Evolutionary conservation across 208 protist genomes (phyloP), one percentile per base, ranked within the genome.

Genomic region (Trypanosoma lewisi): DNA sequence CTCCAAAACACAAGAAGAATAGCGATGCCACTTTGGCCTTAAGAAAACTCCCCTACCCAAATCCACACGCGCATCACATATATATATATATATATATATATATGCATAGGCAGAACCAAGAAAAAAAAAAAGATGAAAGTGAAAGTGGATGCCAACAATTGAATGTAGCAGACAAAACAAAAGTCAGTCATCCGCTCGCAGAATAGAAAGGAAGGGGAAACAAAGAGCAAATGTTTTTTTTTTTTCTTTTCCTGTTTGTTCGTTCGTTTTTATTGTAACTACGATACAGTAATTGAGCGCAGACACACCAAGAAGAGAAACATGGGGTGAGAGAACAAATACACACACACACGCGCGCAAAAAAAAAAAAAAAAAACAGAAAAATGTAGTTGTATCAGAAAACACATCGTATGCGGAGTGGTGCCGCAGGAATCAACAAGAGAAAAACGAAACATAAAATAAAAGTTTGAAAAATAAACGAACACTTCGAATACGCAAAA

Each of bases 41-140:
- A 16, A 16, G 14, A 41, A 7, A 41, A 41, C 36, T 16, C 9
- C 36, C 14, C 14, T 41, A n/a, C n/a, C n/a, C 36, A 41, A 41
- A 41, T 41, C 7, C 36, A 41, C n/a, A n/a, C n/a, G n/a, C n/a
- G n/a, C n/a, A n/a, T n/a, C n/a, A 41, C 36, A 41, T 41, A 41
- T 41, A 41, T 41, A 41, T 41, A 41, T 41, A 41, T 41, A 41
- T 41, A 41, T 41, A 41, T 41, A 41, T 14, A 41, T 41, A 16
- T 41, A 41, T 16, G 14, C 14, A 41, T 14, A 41, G 14, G 14
- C 14, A 2, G 21, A 31, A 56, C 55, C 31, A 67, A 25, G 19
- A 11, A 58, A 56, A 41, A 65, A 54, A 51, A 52, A 51, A 11
- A 8, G 6, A 51, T 0, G 31, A 31, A n/a, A 52, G 25, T 50